Conservation (phyloP, 2,329 filamentous ascomycete genomes). For the Fusarium gaditjirri region DNA sequence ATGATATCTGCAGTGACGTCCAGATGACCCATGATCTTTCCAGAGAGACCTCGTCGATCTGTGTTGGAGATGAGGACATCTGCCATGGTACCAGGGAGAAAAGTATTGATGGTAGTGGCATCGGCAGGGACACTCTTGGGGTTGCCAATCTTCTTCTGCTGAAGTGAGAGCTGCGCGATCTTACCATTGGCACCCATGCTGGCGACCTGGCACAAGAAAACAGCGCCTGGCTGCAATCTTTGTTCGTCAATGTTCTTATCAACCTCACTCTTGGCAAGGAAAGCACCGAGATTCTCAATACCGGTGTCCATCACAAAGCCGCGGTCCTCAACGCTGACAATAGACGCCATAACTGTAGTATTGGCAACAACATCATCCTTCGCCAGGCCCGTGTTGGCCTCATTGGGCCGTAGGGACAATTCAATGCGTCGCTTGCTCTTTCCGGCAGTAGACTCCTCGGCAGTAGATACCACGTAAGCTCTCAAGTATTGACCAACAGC, state of each 20-base stretch:
- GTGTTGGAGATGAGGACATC: slow-evolving; percentile 85
- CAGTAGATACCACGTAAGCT: slow-evolving; percentile 82
- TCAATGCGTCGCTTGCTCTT: slow-evolving; percentile 86
- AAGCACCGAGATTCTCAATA: slow-evolving; percentile 78
- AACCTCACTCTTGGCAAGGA: slow-evolving; percentile 86
- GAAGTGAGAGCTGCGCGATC: slow-evolving; percentile 85
- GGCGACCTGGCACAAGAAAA: slow-evolving; percentile 84
- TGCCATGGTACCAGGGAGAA: slow-evolving; percentile 90
- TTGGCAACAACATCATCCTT: slow-evolving; percentile 79
- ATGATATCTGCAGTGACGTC: slow-evolving; percentile 91
- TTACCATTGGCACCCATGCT: slow-evolving; percentile 81
- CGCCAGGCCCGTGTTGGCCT: slow-evolving; percentile 80
- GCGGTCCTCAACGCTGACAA: slow-evolving; percentile 94
- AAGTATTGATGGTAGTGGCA: slow-evolving; percentile 88
- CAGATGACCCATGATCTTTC: slow-evolving; percentile 91
- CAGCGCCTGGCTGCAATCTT: slow-evolving; percentile 81
- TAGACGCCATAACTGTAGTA: slow-evolving; percentile 84
- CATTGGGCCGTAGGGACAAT: slow-evolving; percentile 81
- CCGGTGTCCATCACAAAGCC: slow-evolving; percentile 94
- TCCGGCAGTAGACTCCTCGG: slow-evolving; percentile 68
- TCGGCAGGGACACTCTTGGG: slow-evolving; percentile 73
- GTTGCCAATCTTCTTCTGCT: slow-evolving; percentile 75
- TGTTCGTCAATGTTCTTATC: slow-evolving; percentile 72
- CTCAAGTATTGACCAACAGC: slow-evolving; percentile 87
- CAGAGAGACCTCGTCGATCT: slow-evolving; percentile 77